phyloP scores from a whole-genome alignment of 176 grass and related monocot species.

The Paspalum vaginatum region DNA sequence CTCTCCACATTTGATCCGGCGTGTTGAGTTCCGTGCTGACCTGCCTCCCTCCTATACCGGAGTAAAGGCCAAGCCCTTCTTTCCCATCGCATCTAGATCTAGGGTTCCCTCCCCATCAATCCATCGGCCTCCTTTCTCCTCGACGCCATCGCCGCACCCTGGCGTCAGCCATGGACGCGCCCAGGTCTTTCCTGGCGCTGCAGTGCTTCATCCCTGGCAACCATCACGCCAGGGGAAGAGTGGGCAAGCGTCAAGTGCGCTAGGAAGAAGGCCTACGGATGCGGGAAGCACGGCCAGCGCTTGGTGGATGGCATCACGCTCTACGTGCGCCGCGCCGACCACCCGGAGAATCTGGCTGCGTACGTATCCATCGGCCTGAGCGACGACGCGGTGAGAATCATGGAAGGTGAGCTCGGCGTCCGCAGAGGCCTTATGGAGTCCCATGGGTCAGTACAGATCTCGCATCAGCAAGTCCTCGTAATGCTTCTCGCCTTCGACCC shows the following conservation, averaged over 20 bases:
- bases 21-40: too few relatives aligned
- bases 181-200: too few relatives aligned
- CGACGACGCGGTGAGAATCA: not conserved
- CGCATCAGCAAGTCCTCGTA: not conserved
- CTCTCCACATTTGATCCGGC: too few relatives aligned
- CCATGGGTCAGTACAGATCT: not conserved
- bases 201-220: too few relatives aligned
- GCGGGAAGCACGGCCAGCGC: not conserved
- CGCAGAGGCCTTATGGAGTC: too few relatives aligned
- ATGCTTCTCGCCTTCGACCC: not conserved
- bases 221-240: not conserved
- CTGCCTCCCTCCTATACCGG: too few relatives aligned
- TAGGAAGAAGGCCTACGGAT: not conserved
- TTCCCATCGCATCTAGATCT: too few relatives aligned
- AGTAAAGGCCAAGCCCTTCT: too few relatives aligned
- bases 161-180: too few relatives aligned
- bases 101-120: too few relatives aligned
- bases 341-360: not conserved
- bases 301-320: not conserved
- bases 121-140: too few relatives aligned
- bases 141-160: too few relatives aligned
- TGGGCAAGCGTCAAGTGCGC: not conserved
- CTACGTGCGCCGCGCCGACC: not conserved
- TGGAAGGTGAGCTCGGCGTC: not conserved
- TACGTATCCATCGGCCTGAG: not conserved